These are phyloP conservation scores for Austroboletus novae-zelandiae DNA, from an alignment of 1,284 basidiomycete genomes.

Conservation along the genomic window DNA sequence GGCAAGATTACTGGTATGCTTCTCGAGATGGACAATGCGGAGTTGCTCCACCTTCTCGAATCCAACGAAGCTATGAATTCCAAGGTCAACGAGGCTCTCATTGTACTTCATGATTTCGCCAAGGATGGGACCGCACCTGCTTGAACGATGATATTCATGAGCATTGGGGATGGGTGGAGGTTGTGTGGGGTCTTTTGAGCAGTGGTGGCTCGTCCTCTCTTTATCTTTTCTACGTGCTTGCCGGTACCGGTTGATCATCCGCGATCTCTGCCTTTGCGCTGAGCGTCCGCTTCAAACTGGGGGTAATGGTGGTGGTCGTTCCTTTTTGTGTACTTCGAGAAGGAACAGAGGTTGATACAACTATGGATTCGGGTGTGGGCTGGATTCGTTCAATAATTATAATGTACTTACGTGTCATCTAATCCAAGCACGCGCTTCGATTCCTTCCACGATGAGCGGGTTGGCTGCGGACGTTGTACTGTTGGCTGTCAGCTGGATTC, in stretches of 20 bases:
- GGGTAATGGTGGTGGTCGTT: constrained; percentile 47
- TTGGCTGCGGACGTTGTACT: constrained; percentile 54
- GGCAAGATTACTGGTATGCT: constrained; percentile 98
- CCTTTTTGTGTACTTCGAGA: constrained; percentile 55
- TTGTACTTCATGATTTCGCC: constrained; percentile 77
- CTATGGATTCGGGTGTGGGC: constrained; percentile 6
- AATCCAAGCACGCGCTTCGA: too few relatives aligned
- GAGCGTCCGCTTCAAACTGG: constrained; percentile 37
- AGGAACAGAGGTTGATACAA: constrained; percentile 60
- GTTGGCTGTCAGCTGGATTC: constrained; percentile 53
- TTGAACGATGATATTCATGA: constrained; percentile 3
- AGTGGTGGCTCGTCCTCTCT: constrained; percentile 34
- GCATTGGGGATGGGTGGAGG: constrained; percentile 2
- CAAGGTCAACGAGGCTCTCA: constrained; percentile 88
- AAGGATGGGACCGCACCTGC: constrained; percentile 42
- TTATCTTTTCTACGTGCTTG: constrained; percentile 19
- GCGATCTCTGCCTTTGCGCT: constrained; percentile 34
- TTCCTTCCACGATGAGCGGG: constrained; percentile 13
- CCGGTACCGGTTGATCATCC: constrained; percentile 35
- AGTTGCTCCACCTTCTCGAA: constrained; percentile 85
- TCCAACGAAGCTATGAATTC: constrained; percentile 74
- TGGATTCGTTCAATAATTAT: neutral
- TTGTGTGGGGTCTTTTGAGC: constrained; percentile 25
- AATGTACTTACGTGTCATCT: too few relatives aligned
- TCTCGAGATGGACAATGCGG: constrained; percentile 94